Percentiles rank a stretch among this genome's conserved stretches.
Evolutionary conservation across 2,329 filamentous ascomycete species (phyloP).

Genomic region (Phaeosphaeriaceae sp.): DNA sequence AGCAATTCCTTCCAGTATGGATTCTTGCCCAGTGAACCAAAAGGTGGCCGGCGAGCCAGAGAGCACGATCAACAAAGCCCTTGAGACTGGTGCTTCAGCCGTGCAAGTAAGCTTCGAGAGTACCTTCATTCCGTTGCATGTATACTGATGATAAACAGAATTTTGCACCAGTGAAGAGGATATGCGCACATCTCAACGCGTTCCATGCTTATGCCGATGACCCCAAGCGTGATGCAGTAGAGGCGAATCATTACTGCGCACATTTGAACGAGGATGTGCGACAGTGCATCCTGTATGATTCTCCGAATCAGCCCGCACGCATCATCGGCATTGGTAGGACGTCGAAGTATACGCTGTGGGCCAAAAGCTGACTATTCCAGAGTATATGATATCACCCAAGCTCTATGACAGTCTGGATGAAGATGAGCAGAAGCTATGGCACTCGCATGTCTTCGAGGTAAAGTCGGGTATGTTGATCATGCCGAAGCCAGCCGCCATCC

Average conservation of each 20-base stretch:
- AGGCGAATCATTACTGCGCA: slow-evolving; percentile 85
- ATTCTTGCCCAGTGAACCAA: slow-evolving; percentile 48
- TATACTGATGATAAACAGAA: slow-evolving; percentile 51
- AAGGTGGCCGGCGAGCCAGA: slow-evolving; percentile 58
- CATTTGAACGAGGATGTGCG: slow-evolving; percentile 79
- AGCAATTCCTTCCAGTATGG: too few species aligned
- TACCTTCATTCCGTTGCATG: neutral
- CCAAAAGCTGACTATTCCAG: slow-evolving; percentile 41
- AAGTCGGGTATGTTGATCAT: slow-evolving; percentile 82
- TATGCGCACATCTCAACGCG: slow-evolving; percentile 86
- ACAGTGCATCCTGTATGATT: slow-evolving; percentile 86
- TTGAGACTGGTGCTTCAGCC: slow-evolving; percentile 66
- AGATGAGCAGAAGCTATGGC: slow-evolving; percentile 78
- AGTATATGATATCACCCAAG: slow-evolving; percentile 81
- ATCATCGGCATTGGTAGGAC: slow-evolving; percentile 70
- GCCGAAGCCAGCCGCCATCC: slow-evolving; percentile 64
- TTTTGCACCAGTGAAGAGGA: slow-evolving; percentile 73
- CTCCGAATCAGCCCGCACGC: slow-evolving; percentile 67
- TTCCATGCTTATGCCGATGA: slow-evolving; percentile 84
- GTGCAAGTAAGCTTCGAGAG: slow-evolving; percentile 57
- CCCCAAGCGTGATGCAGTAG: slow-evolving; percentile 67
- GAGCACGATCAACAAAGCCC: slow-evolving; percentile 61
- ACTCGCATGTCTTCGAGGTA: slow-evolving; percentile 77
- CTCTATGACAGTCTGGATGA: slow-evolving; percentile 70
- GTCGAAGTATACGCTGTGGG: neutral